Percentiles rank a stretch among this genome's conserved stretches.
phyloP scores from a whole-genome alignment of 805 yeast species.

The Saccharomycopsis sp. region DNA sequence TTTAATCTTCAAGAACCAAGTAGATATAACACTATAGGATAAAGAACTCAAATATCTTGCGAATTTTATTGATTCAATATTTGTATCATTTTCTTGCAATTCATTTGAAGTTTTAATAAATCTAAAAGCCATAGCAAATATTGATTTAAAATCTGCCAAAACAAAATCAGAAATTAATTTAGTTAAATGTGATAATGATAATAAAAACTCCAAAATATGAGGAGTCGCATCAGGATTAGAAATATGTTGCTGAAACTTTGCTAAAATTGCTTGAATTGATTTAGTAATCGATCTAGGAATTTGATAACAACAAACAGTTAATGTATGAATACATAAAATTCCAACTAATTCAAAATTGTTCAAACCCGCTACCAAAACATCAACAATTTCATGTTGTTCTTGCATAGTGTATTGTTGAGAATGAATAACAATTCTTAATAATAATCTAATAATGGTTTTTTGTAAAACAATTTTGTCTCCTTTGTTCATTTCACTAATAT shows the following conservation, averaged over 20 bases:
- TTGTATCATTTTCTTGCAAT: not conserved
- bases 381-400: slow-evolving; percentile 9
- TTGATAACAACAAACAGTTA: slow-evolving; percentile 74
- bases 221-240: slow-evolving; percentile 60
- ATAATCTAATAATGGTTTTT: slow-evolving; percentile 7
- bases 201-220: slow-evolving; percentile 65
- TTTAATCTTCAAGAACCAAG: slow-evolving; percentile 61
- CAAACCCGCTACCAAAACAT: slow-evolving; percentile 5
- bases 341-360: slow-evolving; percentile 47
- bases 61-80: slow-evolving; percentile 28
- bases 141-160: slow-evolving; percentile 64
- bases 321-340: slow-evolving; percentile 64
- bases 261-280: slow-evolving; percentile 54
- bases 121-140: slow-evolving; percentile 76
- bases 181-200: slow-evolving; percentile 57
- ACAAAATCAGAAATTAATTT: slow-evolving; percentile 61
- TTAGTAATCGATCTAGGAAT: slow-evolving; percentile 64
- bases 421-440: slow-evolving; percentile 10
- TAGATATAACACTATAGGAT: slow-evolving; percentile 58
- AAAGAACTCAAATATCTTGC: slow-evolving; percentile 51
- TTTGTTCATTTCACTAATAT: not conserved
- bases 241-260: slow-evolving; percentile 65
- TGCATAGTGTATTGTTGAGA: slow-evolving; percentile 8
- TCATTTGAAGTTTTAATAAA: slow-evolving; percentile 66
- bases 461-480: slow-evolving; percentile 12